A percentile compares a stretch with the other conserved stretches of the same genome.
phyloP scores from a whole-genome alignment of 2,329 filamentous ascomycete genomes.

The Penicillium sp. region DNA sequence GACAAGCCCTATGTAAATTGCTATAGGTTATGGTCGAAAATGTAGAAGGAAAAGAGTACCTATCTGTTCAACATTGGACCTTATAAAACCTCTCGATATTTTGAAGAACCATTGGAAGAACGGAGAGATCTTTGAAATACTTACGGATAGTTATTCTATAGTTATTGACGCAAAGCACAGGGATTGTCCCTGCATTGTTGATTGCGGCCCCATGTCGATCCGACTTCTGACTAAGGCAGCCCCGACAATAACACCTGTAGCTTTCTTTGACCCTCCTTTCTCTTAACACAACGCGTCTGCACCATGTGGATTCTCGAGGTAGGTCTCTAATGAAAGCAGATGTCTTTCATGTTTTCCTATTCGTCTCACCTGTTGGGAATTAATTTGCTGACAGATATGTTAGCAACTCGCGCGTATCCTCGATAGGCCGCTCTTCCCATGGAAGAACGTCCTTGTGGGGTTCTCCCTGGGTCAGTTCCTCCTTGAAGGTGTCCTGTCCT shows the following conservation, averaged over 20 bases:
- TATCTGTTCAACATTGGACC: neutral
- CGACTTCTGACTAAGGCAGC: slow-evolving; percentile 30
- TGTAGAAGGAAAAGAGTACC: slow-evolving; percentile 12
- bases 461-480: slow-evolving; percentile 91
- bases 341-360: neutral
- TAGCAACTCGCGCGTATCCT: slow-evolving; percentile 77
- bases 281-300: slow-evolving; percentile 11
- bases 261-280: slow-evolving; percentile 15
- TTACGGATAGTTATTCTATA: neutral
- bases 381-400: slow-evolving; percentile 7
- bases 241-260: slow-evolving; percentile 20
- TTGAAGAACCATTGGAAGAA: neutral
- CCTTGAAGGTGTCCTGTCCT: slow-evolving; percentile 84
- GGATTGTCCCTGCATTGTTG: neutral
- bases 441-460: slow-evolving; percentile 93
- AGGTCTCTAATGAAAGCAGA: neutral
- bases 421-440: slow-evolving; percentile 90
- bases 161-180: neutral
- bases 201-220: slow-evolving; percentile 6
- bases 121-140: neutral
- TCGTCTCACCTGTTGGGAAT: neutral
- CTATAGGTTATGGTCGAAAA: slow-evolving; percentile 17
- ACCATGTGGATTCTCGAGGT: slow-evolving; percentile 24
- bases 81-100: neutral
- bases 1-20: slow-evolving; percentile 27